Conservation (phyloP, 2,329 filamentous ascomycete genomes). For the Colletotrichum echinochloae region DNA sequence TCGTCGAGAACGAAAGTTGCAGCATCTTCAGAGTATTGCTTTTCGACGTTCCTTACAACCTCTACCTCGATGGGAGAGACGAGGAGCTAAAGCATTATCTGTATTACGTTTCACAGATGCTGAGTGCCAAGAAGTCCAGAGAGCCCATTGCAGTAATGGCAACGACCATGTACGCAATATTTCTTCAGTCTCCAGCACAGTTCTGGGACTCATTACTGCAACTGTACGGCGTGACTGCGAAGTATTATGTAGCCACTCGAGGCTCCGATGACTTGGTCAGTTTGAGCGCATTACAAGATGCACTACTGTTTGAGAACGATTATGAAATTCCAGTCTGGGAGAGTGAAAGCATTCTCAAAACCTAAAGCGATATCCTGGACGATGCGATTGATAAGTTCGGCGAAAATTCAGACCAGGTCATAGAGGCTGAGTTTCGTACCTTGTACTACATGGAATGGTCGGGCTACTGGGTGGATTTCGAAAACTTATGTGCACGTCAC, state of each 20-base stretch:
- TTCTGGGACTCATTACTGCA: background rate
- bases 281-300: rapidly evolving
- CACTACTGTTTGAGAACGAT: rapidly evolving
- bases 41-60: background rate
- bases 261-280: background rate
- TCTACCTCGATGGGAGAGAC: rapidly evolving
- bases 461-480: rapidly evolving
- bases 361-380: background rate
- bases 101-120: background rate
- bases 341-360: background rate
- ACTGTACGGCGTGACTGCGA: background rate
- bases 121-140: background rate
- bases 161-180: background rate
- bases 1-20: background rate
- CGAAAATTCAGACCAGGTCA: background rate
- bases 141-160: background rate
- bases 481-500: background rate
- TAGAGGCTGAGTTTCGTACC: rapidly evolving
- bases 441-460: rapidly evolving
- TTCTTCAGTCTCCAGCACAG: background rate
- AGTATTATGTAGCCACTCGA: background rate
- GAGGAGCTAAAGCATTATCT: background rate
- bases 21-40: background rate
- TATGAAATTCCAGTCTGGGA: background rate
- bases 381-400: background rate